Conservation (phyloP, 1,284 basidiomycete genomes). For the Earliella scabrosa region DNA sequence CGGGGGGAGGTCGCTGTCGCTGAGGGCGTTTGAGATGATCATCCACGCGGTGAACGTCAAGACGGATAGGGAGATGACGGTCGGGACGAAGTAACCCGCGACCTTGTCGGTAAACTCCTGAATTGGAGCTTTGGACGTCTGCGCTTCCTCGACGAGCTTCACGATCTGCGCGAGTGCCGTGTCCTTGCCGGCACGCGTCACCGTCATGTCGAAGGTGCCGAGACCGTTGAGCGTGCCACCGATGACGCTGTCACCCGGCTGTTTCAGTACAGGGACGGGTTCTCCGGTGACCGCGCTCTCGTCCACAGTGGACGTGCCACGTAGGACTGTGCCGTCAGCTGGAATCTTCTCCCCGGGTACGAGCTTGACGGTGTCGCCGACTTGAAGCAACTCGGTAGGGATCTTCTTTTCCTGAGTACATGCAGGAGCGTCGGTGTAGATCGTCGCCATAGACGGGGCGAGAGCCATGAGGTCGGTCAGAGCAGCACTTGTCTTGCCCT, state of each 20-base stretch:
- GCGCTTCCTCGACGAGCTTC: conserved; percentile 95
- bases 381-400: conserved; percentile 93
- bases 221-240: conserved; percentile 97
- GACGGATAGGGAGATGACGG: conserved; percentile 83
- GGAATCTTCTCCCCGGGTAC: conserved; percentile 97
- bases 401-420: conserved; percentile 89
- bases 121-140: conserved; percentile 97
- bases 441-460: conserved; percentile 92
- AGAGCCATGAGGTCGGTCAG: conserved; percentile 96
- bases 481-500: conserved; percentile 96
- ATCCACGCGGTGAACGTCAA: conserved; percentile 91
- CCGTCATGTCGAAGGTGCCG: conserved; percentile 94
- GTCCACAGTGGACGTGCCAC: conserved; percentile 88
- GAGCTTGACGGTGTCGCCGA: conserved; percentile 92
- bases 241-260: conserved; percentile 83
- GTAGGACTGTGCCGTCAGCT: conserved; percentile 90
- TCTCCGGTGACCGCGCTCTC: conserved; percentile 99
- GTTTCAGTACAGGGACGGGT: conserved; percentile 89
- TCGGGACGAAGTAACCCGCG: conserved; percentile 95
- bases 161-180: conserved; percentile 97
- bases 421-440: conserved; percentile 84
- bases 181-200: conserved; percentile 95
- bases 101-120: conserved; percentile 96
- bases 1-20: conserved; percentile 68
- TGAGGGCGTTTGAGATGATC: conserved; percentile 69